phyloP scores from a whole-genome alignment of 257 asterid species.

The Solanum peruvianum region DNA sequence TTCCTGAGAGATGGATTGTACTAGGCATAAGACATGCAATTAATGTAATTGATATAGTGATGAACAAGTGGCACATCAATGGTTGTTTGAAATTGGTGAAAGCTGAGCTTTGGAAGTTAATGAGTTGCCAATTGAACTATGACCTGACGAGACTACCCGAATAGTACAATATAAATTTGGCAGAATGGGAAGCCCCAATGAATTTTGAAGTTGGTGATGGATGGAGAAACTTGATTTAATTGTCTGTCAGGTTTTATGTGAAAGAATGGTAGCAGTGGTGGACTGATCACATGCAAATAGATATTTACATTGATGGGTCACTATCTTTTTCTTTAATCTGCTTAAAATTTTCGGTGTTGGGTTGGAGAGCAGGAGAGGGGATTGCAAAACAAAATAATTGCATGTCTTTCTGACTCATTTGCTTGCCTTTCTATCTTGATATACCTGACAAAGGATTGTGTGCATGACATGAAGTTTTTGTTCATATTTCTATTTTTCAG shows the following conservation, averaged over 20 bases:
- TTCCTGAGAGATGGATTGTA: not conserved
- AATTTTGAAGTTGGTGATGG: not conserved
- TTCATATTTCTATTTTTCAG: slow-evolving; percentile 34
- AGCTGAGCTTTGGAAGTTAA: not conserved
- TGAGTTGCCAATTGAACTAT: not conserved
- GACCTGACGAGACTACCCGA: not conserved
- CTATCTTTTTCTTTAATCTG: not conserved
- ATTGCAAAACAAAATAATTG: not conserved
- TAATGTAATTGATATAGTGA: not conserved
- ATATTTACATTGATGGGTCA: not conserved
- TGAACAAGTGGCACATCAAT: not conserved
- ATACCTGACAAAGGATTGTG: not conserved
- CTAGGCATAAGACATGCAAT: not conserved
- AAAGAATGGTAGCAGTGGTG: not conserved
- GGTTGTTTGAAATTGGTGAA: not conserved
- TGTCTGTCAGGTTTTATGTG: not conserved
- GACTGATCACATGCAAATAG: not conserved
- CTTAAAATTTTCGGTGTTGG: not conserved
- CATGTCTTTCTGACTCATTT: not conserved
- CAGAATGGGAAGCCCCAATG: not conserved
- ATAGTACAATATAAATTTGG: not conserved
- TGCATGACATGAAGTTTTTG: not conserved
- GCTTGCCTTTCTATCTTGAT: not conserved
- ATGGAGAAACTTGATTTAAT: not conserved
- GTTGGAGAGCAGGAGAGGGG: not conserved